These are phyloP conservation scores for Clavispora carvajalis DNA, from an alignment of 805 yeast genomes.

Conservation along the genomic window DNA sequence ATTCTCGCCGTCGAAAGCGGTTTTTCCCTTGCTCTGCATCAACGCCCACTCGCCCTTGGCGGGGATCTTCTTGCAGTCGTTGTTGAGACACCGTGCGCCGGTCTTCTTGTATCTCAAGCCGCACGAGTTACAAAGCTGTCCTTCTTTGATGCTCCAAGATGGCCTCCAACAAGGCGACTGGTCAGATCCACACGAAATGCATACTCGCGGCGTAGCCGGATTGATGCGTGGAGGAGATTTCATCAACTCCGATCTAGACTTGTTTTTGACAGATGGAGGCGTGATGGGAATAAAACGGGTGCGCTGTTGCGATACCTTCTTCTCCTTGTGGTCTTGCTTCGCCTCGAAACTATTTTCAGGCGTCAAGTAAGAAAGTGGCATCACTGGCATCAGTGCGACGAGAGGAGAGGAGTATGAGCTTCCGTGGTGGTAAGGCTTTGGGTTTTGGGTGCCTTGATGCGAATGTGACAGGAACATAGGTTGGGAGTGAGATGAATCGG, in stretches of 20 bases:
- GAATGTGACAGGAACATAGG: too few species aligned
- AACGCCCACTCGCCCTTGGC: constrained; percentile 94
- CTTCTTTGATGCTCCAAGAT: constrained; percentile 84
- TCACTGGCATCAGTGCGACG: constrained; percentile 1
- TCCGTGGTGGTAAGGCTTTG: neutral
- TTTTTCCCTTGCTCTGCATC: constrained; percentile 68
- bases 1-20: constrained; percentile 30
- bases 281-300: constrained; percentile 35
- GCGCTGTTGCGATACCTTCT: constrained; percentile 3
- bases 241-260: constrained; percentile 25
- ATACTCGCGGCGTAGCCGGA: constrained; percentile 44
- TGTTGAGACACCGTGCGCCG: constrained; percentile 79
- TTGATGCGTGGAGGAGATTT: constrained; percentile 27
- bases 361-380: constrained; percentile 5
- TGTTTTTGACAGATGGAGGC: constrained; percentile 33
- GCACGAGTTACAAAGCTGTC: constrained; percentile 96
- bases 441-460: constrained; percentile 2
- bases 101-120: constrained; percentile 94
- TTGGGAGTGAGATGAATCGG: too few species aligned
- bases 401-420: constrained; percentile 1
- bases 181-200: constrained; percentile 86
- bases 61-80: constrained; percentile 78
- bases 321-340: constrained; percentile 1
- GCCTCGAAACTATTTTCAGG: constrained; percentile 6
- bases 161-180: constrained; percentile 99